These are phyloP conservation scores for Xerocomus amazonicus DNA, from an alignment of 1,284 basidiomycete genomes.

Conservation along the genomic window DNA sequence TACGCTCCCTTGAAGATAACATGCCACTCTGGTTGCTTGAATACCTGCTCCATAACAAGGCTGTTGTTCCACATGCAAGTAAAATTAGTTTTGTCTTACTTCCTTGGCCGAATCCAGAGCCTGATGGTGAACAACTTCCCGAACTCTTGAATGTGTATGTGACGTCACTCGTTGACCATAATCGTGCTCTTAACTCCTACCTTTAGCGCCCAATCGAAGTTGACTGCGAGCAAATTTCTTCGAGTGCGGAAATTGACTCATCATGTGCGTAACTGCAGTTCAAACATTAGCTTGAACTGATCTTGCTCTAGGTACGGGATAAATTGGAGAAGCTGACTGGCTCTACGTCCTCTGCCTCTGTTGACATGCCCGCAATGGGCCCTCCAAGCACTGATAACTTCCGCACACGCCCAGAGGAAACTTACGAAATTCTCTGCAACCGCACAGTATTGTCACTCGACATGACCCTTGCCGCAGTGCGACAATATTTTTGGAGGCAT, in stretches of 20 bases:
- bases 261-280: slow-evolving; percentile 57
- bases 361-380: slow-evolving; percentile 40
- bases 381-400: slow-evolving; percentile 20
- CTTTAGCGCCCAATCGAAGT: slow-evolving; percentile 68
- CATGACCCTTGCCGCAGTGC: slow-evolving; percentile 86
- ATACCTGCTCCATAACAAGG: slow-evolving; percentile 74
- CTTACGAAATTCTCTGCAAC: slow-evolving; percentile 87
- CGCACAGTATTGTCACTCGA: slow-evolving; percentile 74
- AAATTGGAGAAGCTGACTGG: slow-evolving; percentile 67
- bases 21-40: slow-evolving; percentile 90
- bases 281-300: slow-evolving; percentile 8
- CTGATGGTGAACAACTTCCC: slow-evolving; percentile 57
- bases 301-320: slow-evolving; percentile 65
- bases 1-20: slow-evolving; percentile 66
- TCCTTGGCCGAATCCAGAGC: slow-evolving; percentile 63
- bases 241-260: slow-evolving; percentile 79
- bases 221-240: slow-evolving; percentile 85
- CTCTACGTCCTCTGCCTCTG: slow-evolving; percentile 28
- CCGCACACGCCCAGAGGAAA: slow-evolving; percentile 58
- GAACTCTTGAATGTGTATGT: slow-evolving; percentile 58
- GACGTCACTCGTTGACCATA: neutral
- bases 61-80: slow-evolving; percentile 42
- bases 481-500: slow-evolving; percentile 84
- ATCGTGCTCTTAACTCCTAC: slow-evolving; percentile 8
- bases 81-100: slow-evolving; percentile 89